Percentiles rank a stretch among this genome's conserved stretches.
phyloP scores from a whole-genome alignment of 2,329 filamentous ascomycete species.

The Aspergillus sp. region DNA sequence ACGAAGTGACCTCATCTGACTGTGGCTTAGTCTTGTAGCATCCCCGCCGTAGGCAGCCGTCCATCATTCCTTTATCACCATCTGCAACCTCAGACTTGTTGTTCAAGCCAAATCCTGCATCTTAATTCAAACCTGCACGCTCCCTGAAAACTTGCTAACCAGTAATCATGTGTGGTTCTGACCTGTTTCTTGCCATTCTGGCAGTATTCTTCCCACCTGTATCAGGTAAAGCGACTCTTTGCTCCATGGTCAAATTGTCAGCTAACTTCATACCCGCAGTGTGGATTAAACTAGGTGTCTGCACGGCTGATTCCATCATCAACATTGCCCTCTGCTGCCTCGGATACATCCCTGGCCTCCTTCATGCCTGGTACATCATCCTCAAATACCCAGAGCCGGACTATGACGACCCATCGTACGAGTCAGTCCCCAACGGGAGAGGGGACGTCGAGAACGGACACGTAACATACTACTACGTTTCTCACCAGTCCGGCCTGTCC shows the following conservation, averaged over 20 bases:
- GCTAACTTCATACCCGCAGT: constrained; percentile 56
- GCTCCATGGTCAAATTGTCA: constrained; percentile 7
- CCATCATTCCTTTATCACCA: not conserved
- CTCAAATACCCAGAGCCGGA: constrained; percentile 77
- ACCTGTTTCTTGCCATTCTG: constrained; percentile 61
- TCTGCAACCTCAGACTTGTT: not conserved
- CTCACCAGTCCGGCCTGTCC: constrained; percentile 45
- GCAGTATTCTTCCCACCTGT: constrained; percentile 63
- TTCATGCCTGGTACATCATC: constrained; percentile 99
- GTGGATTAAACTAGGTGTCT: constrained; percentile 95
- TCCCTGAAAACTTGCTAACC: not conserved
- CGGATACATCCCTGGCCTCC: constrained; percentile 78
- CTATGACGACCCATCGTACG: constrained; percentile 62
- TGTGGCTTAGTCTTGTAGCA: not conserved
- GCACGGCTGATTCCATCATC: constrained; percentile 87
- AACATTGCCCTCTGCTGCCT: constrained; percentile 87
- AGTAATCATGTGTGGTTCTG: constrained; percentile 56
- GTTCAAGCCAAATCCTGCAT: not conserved
- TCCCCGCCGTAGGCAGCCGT: not conserved
- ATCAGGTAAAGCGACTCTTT: constrained; percentile 46
- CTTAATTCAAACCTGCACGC: not conserved
- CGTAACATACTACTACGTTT: constrained; percentile 78
- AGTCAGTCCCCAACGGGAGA: constrained; percentile 53
- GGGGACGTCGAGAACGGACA: constrained; percentile 42
- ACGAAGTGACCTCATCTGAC: not conserved